Evolutionary conservation across 129 eudicot genomes (phyloP).

Genomic region (Lactuca saligna): DNA sequence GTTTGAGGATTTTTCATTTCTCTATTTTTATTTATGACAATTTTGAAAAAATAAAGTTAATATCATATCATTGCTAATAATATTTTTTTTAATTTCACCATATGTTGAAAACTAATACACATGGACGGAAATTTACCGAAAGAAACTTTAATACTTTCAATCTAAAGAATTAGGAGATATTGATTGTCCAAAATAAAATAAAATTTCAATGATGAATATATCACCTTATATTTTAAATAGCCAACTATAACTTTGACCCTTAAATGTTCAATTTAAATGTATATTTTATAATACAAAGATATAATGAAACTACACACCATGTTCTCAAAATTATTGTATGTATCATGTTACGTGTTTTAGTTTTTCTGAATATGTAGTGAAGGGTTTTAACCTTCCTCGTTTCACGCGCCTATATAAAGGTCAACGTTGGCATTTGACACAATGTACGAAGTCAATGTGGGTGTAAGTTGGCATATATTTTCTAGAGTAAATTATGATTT

Average conservation of each 20-base stretch:
- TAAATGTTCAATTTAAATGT: background rate
- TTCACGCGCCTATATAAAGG: conserved; percentile 1
- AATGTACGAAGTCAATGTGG: background rate
- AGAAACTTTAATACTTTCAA: no score
- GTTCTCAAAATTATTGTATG: no score
- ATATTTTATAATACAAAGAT: background rate
- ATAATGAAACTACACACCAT: no score
- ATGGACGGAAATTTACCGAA: no score
- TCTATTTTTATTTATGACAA: no score
- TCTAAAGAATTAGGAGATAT: no score
- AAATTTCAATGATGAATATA: background rate
- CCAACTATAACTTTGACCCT: background rate
- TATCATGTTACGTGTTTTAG: background rate
- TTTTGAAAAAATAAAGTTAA: no score
- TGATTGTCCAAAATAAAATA: no score
- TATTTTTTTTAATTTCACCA: no score
- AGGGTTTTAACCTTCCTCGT: background rate
- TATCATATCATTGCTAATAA: no score
- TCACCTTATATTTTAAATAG: background rate
- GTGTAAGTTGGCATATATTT: background rate
- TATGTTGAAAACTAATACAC: no score
- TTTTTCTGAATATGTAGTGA: background rate
- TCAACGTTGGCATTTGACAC: background rate
- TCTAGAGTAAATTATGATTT: background rate
- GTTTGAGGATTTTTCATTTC: no score